Evolutionary conservation across 352 stramenopile genomes (phyloP), one percentile per base, ranked within the genome.

Genomic region (Globisporangium spiculum): DNA sequence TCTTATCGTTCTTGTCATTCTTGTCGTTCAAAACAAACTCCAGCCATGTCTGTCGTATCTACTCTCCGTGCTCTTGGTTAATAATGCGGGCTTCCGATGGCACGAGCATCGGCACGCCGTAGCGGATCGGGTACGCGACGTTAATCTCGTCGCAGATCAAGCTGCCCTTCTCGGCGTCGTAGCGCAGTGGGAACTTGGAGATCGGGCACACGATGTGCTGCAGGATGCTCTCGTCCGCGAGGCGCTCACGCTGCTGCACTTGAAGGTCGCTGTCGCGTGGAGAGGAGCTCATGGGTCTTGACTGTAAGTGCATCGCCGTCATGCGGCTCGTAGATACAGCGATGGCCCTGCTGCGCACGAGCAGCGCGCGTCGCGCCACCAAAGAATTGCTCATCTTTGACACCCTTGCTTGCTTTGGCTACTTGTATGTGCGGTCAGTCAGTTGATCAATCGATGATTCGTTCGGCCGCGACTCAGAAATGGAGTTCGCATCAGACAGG

Each of bases 191-290:
- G 66, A 74, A 85, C 83, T 94, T 96, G 77, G 88, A 96, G 63
- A 96, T 90, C 6, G 88, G 88, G 66, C 86, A 94, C 60, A 94
- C 86, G 36, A 96, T 75, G 65, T 94, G 86, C 57, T 92, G 73
- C 73, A 96, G 70, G 38, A 96, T 70, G 69, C 72, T 80, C 75
- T 91, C 87, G 65, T 94, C 84, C 10, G 72, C 52, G 22, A 93
- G 73, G 20, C 60, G 69, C 9, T 74, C 72, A 4, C 54, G 41
- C 58, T 66, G 63, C 27, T 57, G 66, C 54, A 66, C 67, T 22
- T 65, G 63, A 8, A 63, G 38, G 16, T 53, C 55, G 24, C 36
- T 63, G 46, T 12, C n/a, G 36, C 18, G 18, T 8, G 32, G 3
- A 53, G 58, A 56, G 20, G 41, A 52, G 52, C 20, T 32, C 18